Conservation (phyloP, 1,139 yeast species). For the Suhomyces guaymorum region DNA sequence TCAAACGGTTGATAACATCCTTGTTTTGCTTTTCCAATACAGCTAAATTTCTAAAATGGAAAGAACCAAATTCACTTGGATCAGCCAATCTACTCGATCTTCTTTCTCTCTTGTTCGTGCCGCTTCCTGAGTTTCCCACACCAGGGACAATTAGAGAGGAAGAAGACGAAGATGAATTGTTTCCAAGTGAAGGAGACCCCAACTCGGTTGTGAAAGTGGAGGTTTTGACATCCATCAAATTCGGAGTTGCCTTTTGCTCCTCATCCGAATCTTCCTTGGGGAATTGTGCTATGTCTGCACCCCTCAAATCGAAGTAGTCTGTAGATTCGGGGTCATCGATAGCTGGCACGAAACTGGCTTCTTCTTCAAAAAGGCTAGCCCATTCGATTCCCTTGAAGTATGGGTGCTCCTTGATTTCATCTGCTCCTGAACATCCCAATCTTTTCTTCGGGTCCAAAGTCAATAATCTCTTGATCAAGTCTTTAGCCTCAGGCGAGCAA, state of each 20-base stretch:
- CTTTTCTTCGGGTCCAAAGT: slow-evolving; percentile 63
- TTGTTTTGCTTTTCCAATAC: slow-evolving; percentile 92
- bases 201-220: slow-evolving; percentile 18
- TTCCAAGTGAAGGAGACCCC: slow-evolving; percentile 22
- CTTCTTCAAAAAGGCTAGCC: slow-evolving; percentile 70
- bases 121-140: slow-evolving; percentile 7
- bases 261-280: slow-evolving; percentile 52
- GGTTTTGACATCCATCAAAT: slow-evolving; percentile 5
- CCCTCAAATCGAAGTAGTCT: slow-evolving; percentile 88
- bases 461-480: slow-evolving; percentile 65
- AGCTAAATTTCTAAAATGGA: slow-evolving; percentile 83
- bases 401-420: slow-evolving; percentile 75
- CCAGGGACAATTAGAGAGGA: slow-evolving; percentile 17
- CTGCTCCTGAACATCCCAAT: slow-evolving; percentile 74
- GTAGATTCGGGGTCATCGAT: slow-evolving; percentile 84
- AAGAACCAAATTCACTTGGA: slow-evolving; percentile 84
- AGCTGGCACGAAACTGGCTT: slow-evolving; percentile 82
- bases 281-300: slow-evolving; percentile 71
- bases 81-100: slow-evolving; percentile 72
- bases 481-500: slow-evolving; percentile 71
- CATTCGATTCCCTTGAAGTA: slow-evolving; percentile 75
- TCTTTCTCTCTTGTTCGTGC: slow-evolving; percentile 53
- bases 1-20: slow-evolving; percentile 84
- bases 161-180: slow-evolving; percentile 12
- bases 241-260: slow-evolving; percentile 19